Conservation (phyloP, 352 stramenopile genomes). For the Pythium pyrilobum region DNA sequence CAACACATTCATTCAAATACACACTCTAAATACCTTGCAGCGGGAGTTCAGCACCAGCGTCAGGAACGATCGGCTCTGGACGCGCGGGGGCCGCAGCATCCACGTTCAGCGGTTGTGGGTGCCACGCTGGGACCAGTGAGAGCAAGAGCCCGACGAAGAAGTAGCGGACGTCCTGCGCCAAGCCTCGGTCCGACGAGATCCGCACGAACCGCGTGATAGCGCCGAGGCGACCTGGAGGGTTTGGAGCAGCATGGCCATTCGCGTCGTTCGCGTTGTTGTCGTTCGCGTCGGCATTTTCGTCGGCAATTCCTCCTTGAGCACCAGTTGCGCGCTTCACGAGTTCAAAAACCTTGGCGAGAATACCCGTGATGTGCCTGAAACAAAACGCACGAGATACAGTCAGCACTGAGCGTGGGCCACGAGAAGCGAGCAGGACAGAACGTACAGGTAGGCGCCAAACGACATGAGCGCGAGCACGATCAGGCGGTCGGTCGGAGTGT, state of each 20-base stretch:
- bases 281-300: neutral
- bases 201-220: constrained; percentile 46
- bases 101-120: constrained; percentile 46
- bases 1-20: neutral
- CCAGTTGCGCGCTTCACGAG: constrained; percentile 42
- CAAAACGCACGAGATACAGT: neutral
- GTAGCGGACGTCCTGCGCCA: constrained; percentile 72
- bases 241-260: constrained; percentile 20
- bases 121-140: constrained; percentile 76
- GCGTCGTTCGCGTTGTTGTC: constrained; percentile 17
- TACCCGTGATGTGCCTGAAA: constrained; percentile 69
- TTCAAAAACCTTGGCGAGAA: constrained; percentile 78
- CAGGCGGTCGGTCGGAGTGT: constrained; percentile 69
- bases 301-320: constrained; percentile 9
- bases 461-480: constrained; percentile 70
- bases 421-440: no score
- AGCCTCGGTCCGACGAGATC: constrained; percentile 66
- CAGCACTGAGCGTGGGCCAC: no score
- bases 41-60: constrained; percentile 44
- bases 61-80: constrained; percentile 34
- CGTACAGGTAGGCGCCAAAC: constrained; percentile 67
- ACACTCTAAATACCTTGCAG: constrained; percentile 69
- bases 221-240: constrained; percentile 13
- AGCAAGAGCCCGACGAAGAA: constrained; percentile 72
- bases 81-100: constrained; percentile 22